Evolutionary conservation across 2,329 filamentous ascomycete species (phyloP).

Genomic region (Eurotiales sp.): DNA sequence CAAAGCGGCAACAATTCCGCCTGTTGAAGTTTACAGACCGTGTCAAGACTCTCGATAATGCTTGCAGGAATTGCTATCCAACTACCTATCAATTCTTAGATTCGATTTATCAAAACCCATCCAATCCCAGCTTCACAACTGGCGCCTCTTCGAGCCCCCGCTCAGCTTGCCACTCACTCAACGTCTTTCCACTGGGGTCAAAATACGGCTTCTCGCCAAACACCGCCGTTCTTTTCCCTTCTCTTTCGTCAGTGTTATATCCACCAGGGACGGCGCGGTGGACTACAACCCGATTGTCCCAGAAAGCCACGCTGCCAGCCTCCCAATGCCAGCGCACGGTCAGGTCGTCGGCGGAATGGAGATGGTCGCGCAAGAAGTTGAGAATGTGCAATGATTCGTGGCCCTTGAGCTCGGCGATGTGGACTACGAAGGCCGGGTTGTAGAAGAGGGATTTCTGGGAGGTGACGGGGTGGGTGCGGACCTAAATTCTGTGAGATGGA

Average conservation of each 20-base stretch:
- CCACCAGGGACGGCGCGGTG: constrained; percentile 7
- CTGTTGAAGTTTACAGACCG: no score
- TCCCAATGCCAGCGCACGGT: constrained; percentile 9
- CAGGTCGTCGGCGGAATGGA: constrained; percentile 6
- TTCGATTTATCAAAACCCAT: constrained; percentile 10
- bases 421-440: constrained; percentile 6
- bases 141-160: not conserved
- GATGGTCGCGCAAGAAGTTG: not conserved
- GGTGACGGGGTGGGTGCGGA: constrained; percentile 9
- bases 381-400: not conserved
- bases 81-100: not conserved
- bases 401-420: constrained; percentile 6
- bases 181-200: not conserved
- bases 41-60: no score
- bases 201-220: constrained; percentile 6
- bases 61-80: no score
- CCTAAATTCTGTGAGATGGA: not conserved
- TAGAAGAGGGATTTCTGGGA: not conserved
- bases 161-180: constrained; percentile 5
- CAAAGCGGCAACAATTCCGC: no score
- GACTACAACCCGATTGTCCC: constrained; percentile 5
- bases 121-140: constrained; percentile 2
- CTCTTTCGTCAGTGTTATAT: constrained; percentile 6
- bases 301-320: constrained; percentile 5
- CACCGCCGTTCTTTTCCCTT: not conserved